Evolutionary conservation across 495 filamentous ascomycete genomes (phyloP), one percentile per base, ranked within the genome.

Genomic region (Podospora conica): DNA sequence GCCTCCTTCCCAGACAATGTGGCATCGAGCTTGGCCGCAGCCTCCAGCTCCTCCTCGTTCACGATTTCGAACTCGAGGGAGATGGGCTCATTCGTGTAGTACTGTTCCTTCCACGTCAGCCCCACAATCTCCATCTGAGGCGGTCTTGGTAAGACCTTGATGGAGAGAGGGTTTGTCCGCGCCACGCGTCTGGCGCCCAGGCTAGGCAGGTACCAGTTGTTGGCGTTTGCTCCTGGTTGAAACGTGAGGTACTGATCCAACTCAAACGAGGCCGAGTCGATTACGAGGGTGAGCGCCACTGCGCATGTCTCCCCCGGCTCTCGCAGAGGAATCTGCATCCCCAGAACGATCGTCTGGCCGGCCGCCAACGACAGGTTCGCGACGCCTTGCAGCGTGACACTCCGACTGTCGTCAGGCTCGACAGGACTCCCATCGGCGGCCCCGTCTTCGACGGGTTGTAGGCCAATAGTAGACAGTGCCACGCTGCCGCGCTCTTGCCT

Each of bases 1-100:
- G 82, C 75, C 4, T 81, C 80, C 20, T 86, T 85, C 53, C 90
- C 90, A 53, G 88, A 81, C 4, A 97, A 74, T 67, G 82, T 79
- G 40, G 88, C 82, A 61, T 93, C 89, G 9, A 95, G 77, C 24
- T 83, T 85, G 11, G 88, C 85, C 64, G 88, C 84, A 4, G 91
- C 88, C 27, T 89, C 85, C 53, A 91, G 88, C 10, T 93, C 91
- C 77, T 99, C 95, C 65, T 87, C 88, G 64, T 99, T 99, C 23
- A 85, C 69, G 20, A 97, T 78, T 27, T 88, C 83, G 48, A 98
- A 81, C 18, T 81, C 78, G 55, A 98, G 75, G 9, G 71, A 70
- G 53, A 97, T 82, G 2, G 77, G 72, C 76, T 99, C 95, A 71
- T 94, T 88, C 3, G 88, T 88, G 71, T 96, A 98, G 75, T 95